Conservation (phyloP, 2,329 filamentous ascomycete species). For the Trichocomaceae sp. region DNA sequence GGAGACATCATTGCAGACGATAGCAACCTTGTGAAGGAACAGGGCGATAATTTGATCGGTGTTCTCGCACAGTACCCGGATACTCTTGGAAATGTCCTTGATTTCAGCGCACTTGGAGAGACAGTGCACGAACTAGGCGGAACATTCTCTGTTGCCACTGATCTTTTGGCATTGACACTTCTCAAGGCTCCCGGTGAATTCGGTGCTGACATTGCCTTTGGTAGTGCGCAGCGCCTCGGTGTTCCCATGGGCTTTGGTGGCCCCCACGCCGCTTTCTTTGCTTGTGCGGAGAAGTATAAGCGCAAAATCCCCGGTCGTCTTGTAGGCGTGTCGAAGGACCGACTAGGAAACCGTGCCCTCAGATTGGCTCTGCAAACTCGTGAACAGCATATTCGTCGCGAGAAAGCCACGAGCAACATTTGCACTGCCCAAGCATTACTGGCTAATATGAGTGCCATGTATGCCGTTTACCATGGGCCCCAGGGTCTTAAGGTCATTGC, state of each 20-base stretch:
- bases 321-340: conserved; percentile 86
- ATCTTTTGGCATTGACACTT: conserved; percentile 78
- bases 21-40: conserved; percentile 59
- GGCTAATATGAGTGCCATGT: conserved; percentile 94
- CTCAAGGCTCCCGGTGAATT: conserved; percentile 88
- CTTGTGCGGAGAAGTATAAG: conserved; percentile 85
- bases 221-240: conserved; percentile 83
- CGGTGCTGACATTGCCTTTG: conserved; percentile 91
- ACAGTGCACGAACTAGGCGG: conserved; percentile 70
- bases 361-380: conserved; percentile 82
- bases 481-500: conserved; percentile 76
- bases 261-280: conserved; percentile 95
- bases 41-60: conserved; percentile 77
- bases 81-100: conserved; percentile 70
- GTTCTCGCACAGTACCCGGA: conserved; percentile 94
- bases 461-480: conserved; percentile 89
- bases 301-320: conserved; percentile 87
- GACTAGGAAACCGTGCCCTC: conserved; percentile 72
- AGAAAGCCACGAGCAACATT: conserved; percentile 96
- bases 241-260: conserved; percentile 89
- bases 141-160: conserved; percentile 80
- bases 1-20: conserved; percentile 63
- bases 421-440: conserved; percentile 91
- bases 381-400: conserved; percentile 91
- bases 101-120: conserved; percentile 68